Evolutionary conservation across 176 grass and related monocot species (phyloP).

Genomic region (Metroxylon sagu): DNA sequence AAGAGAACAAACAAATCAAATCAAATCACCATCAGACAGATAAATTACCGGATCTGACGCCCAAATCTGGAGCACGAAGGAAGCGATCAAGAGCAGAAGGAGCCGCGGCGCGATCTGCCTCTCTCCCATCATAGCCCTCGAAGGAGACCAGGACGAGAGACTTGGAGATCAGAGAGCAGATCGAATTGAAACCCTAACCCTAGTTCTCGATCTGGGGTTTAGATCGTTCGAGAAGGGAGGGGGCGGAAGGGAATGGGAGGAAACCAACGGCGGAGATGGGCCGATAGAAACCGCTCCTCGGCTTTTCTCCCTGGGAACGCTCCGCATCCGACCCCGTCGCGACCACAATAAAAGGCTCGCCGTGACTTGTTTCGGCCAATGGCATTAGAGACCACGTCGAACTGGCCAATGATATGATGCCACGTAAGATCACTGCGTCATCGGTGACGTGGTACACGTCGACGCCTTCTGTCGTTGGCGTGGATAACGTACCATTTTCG

Average conservation of each 20-base stretch:
- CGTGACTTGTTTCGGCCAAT: slow-evolving; percentile 36
- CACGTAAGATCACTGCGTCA: slow-evolving; percentile 6
- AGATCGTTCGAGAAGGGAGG: neutral
- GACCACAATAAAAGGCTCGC: slow-evolving; percentile 13
- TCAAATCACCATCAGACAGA: neutral
- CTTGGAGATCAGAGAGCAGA: neutral
- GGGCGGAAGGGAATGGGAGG: neutral
- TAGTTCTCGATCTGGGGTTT: neutral
- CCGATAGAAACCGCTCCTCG: too few relatives aligned
- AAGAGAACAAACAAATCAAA: neutral
- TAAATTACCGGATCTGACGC: slow-evolving; percentile 74
- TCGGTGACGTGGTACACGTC: neutral
- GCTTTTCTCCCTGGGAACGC: neutral
- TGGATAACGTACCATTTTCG: too few relatives aligned
- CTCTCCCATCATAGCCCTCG: slow-evolving; percentile 7
- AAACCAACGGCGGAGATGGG: slow-evolving; percentile 9
- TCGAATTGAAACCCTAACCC: neutral
- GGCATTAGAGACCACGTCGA: slow-evolving; percentile 4
- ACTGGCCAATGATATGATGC: neutral
- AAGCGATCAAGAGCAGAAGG: slow-evolving; percentile 41
- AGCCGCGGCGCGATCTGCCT: slow-evolving; percentile 16
- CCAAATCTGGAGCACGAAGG: slow-evolving; percentile 56
- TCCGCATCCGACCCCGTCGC: neutral
- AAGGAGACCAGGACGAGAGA: neutral
- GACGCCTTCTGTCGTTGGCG: too few relatives aligned